Evolutionary conservation across 176 grass and related monocot genomes (phyloP).

Genomic region (Triticum timopheevii): DNA sequence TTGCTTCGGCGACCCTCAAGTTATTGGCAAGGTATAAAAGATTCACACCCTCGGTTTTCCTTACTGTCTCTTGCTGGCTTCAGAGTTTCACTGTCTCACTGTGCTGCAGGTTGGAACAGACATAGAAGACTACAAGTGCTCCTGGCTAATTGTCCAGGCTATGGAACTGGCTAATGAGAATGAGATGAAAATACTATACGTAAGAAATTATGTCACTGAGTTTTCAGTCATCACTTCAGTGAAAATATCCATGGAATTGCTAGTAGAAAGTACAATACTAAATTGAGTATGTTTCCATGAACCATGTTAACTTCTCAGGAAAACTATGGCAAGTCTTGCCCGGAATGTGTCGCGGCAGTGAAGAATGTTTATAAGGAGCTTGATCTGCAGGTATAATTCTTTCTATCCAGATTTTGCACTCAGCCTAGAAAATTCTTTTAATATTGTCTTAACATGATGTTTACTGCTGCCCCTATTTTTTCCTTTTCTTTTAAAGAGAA

Average conservation of each 20-base stretch:
- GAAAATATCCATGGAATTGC: neutral
- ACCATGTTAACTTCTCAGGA: constrained; percentile 34
- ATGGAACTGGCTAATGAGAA: constrained; percentile 63
- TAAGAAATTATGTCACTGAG: neutral
- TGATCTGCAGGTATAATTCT: constrained; percentile 52
- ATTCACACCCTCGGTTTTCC: neutral
- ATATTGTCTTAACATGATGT: neutral
- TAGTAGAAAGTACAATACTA: neutral
- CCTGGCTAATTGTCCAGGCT: constrained; percentile 73
- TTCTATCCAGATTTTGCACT: neutral
- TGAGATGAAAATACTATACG: constrained; percentile 66
- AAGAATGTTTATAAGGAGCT: constrained; percentile 64
- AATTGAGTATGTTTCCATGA: neutral
- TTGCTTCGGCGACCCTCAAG: constrained; percentile 76
- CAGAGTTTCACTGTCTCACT: neutral
- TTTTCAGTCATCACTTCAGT: neutral
- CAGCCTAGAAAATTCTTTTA: neutral
- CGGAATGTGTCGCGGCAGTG: constrained; percentile 50
- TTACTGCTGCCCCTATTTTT: neutral
- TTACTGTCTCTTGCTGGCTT: neutral
- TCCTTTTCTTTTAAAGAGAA: neutral
- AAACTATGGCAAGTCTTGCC: constrained; percentile 61
- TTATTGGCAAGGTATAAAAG: constrained; percentile 63
- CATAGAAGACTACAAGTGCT: constrained; percentile 83
- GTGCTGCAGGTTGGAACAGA: constrained; percentile 66